A percentile compares a stretch with the other conserved stretches of the same genome.
Evolutionary conservation across 768 basidiomycete genomes (phyloP).

Genomic region (Trametes gibbosa): DNA sequence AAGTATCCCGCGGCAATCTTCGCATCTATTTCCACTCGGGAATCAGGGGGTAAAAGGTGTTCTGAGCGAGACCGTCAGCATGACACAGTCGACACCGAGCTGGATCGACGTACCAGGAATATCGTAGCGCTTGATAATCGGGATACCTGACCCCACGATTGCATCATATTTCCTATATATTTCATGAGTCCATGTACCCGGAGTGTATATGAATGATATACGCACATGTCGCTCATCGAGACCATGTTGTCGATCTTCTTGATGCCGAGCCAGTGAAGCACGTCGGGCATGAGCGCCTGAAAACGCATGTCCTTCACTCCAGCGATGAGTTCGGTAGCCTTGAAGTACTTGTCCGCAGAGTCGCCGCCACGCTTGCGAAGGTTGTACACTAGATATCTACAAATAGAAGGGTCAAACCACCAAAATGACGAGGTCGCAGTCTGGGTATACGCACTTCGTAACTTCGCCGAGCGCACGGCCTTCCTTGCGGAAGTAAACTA

Average conservation of each 20-base stretch:
- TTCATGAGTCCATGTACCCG: neutral
- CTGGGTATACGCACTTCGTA: conserved; percentile 57
- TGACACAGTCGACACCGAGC: neutral
- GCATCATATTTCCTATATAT: conserved; percentile 84
- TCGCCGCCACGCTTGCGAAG: conserved; percentile 93
- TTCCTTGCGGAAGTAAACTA: conserved; percentile 94
- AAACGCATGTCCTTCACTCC: conserved; percentile 97
- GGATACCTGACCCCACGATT: conserved; percentile 85
- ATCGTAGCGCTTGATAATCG: conserved; percentile 80
- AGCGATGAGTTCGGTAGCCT: conserved; percentile 88
- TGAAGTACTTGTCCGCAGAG: conserved; percentile 91
- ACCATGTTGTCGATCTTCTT: conserved; percentile 88
- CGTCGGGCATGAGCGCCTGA: conserved; percentile 93
- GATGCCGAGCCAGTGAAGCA: conserved; percentile 93
- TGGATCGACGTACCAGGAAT: conserved; percentile 58
- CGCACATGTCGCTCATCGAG: conserved; percentile 83
- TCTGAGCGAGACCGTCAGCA: conserved; percentile 40
- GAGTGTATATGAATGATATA: neutral
- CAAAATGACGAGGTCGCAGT: too few species aligned
- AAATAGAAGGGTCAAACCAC: neutral
- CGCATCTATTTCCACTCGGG: conserved; percentile 92
- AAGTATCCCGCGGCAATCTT: conserved; percentile 96
- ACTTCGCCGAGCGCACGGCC: conserved; percentile 93
- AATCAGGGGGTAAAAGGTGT: conserved; percentile 86
- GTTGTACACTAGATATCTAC: conserved; percentile 91